Evolutionary conservation across 345 rosid genomes (phyloP).

Genomic region (Heritiera littoralis): DNA sequence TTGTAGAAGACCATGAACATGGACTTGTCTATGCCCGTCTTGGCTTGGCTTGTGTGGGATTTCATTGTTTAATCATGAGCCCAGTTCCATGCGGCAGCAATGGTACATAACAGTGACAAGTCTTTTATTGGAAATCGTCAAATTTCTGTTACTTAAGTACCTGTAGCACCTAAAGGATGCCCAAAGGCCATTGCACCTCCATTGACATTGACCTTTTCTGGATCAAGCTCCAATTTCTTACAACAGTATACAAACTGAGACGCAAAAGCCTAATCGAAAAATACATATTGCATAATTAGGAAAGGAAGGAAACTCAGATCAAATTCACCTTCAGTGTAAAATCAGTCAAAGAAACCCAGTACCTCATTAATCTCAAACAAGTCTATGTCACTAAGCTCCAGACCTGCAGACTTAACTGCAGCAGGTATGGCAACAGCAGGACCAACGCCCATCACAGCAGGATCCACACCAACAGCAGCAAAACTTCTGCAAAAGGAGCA

Average conservation of each 20-base stretch:
- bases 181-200: constrained; percentile 99
- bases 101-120: not conserved
- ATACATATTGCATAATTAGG: constrained; percentile 2
- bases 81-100: constrained; percentile 1
- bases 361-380: constrained; percentile 97
- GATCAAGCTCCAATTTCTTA: constrained; percentile 77
- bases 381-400: constrained; percentile 62
- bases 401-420: constrained; percentile 84
- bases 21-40: not conserved
- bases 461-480: constrained; percentile 96
- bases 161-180: constrained; percentile 97
- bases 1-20: not conserved
- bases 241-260: constrained; percentile 82
- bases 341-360: constrained; percentile 8
- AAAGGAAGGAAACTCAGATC: not conserved
- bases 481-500: constrained; percentile 65
- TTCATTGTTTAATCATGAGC: not conserved
- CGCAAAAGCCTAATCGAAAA: constrained; percentile 81
- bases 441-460: constrained; percentile 92
- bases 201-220: constrained; percentile 81
- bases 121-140: not conserved
- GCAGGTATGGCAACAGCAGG: constrained; percentile 95
- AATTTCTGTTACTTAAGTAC: constrained; percentile 36
- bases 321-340: constrained; percentile 1
- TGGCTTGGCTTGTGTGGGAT: not conserved